Base-by-base conservation (phyloP, 1,284 basidiomycete genomes). In the Golubevia sp. region DNA sequence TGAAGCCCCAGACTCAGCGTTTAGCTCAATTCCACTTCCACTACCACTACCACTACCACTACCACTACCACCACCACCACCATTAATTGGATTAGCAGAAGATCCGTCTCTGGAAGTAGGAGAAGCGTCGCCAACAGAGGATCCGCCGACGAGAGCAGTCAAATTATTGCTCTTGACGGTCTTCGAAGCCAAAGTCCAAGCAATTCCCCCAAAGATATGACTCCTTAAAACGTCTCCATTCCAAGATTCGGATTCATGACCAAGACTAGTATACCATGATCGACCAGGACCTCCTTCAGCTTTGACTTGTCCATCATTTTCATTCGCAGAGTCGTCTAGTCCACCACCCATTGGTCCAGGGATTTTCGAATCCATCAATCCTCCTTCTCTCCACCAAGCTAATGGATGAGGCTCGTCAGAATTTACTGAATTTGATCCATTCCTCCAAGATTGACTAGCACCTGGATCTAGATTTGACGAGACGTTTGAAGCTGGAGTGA, bases 321-420 rank as follows among this genome's bases (percentile, higher is more conserved):
- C 30, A 34, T 34, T 11, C 11, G 4, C 11, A 5, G 30, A 3
- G 11, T 34, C 30, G 30, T 34, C 30, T 11, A 34, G 30, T 5
- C 30, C 30, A 5, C 30, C 30, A 34, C 30, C 30, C 5, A 5
- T 5, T 34, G 30, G 30, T 5, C 30, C 30, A 5, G 30, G 30
- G 5, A 5, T 11, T 34, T 67, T 58, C 48, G 56, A 50, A 48
- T 69, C 65, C 20, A 77, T 61, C 23, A 77, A 67, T 15, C 61
- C 50, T 13, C 70, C 75, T 24, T 72, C 56, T 24, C 73, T 64
- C 56, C 61, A 74, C 75, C 75, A 77, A n/a, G 75, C 75, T 26
- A 76, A 52, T 1, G 75, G 75, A 59, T 69, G 68, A 21, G 74
- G 74, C 0, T 66, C 3, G 8, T 68, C 68, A 1, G 72, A 72